phyloP scores from a whole-genome alignment of 257 asterid species.

The Echium plantagineum region DNA sequence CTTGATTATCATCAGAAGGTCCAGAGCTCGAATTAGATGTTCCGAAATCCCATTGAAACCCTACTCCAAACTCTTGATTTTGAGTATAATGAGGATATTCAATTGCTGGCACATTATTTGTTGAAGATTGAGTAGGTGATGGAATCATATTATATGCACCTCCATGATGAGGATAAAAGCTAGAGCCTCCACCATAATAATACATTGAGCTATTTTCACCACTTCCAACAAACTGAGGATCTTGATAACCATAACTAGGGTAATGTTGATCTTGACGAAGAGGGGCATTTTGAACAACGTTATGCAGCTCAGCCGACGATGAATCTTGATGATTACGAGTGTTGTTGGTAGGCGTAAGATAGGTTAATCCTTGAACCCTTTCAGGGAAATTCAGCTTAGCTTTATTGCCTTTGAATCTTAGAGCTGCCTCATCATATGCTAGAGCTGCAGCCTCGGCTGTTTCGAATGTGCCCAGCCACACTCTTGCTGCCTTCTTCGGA shows the following conservation, averaged over 20 bases:
- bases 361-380: slow-evolving; percentile 49
- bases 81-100: slow-evolving; percentile 11
- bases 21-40: slow-evolving; percentile 14
- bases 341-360: slow-evolving; percentile 13
- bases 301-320: too few relatives aligned
- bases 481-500: slow-evolving; percentile 73
- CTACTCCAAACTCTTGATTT: slow-evolving; percentile 13
- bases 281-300: background rate
- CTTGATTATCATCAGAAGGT: slow-evolving; percentile 15
- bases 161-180: slow-evolving; percentile 5
- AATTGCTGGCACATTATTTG: slow-evolving; percentile 1
- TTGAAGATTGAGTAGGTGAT: slow-evolving; percentile 19
- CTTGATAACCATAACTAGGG: slow-evolving; percentile 16
- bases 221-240: slow-evolving; percentile 23
- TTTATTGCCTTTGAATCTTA: slow-evolving; percentile 71
- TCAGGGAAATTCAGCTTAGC: slow-evolving; percentile 90
- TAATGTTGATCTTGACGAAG: slow-evolving; percentile 2
- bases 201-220: slow-evolving; percentile 5
- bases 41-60: slow-evolving; percentile 23
- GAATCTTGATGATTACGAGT: slow-evolving; percentile 5
- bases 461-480: slow-evolving; percentile 77
- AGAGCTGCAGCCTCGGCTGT: slow-evolving; percentile 71
- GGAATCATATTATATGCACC: slow-evolving; percentile 20
- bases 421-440: slow-evolving; percentile 82
- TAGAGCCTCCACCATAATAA: slow-evolving; percentile 10